phyloP scores from a whole-genome alignment of 1,284 basidiomycete genomes.

The Trichosporon sp. region DNA sequence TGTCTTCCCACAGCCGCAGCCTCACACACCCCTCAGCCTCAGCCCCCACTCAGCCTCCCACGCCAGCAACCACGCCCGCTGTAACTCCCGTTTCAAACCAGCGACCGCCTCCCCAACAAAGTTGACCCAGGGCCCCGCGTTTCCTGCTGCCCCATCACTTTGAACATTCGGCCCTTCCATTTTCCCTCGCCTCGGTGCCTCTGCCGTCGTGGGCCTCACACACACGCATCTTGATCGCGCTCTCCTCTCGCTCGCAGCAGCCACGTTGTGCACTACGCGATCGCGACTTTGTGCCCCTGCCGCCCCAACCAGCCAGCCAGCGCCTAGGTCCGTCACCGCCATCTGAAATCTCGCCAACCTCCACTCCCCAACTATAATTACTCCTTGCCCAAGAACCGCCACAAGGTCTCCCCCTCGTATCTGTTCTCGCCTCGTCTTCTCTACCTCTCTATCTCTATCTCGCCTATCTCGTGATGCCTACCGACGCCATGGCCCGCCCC shows the following conservation, averaged over 20 bases:
- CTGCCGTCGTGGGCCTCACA: not conserved
- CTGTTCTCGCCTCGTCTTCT: not conserved
- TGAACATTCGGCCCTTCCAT: not conserved
- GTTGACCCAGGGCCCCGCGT: conserved; percentile 5
- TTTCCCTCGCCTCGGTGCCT: not conserved
- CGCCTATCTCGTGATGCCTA: conserved; percentile 17
- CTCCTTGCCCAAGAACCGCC: not conserved
- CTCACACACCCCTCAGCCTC: not conserved
- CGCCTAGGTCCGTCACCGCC: not conserved
- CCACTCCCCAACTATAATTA: not conserved
- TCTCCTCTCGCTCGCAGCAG: no score
- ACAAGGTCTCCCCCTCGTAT: not conserved
- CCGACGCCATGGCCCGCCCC: conserved; percentile 16
- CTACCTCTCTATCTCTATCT: not conserved
- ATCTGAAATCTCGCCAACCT: not conserved
- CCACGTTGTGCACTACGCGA: not conserved
- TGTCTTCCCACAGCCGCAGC: not conserved
- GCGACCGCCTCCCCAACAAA: not conserved
- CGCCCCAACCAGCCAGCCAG: no score
- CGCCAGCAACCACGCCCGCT: not conserved
- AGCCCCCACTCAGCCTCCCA: not conserved
- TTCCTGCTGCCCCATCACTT: conserved; percentile 4
- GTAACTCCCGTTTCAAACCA: not conserved
- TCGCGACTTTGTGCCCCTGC: not conserved
- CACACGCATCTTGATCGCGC: not conserved